phyloP scores from a whole-genome alignment of 805 yeast genomes.

The Sugiyamaella valdiviana region DNA sequence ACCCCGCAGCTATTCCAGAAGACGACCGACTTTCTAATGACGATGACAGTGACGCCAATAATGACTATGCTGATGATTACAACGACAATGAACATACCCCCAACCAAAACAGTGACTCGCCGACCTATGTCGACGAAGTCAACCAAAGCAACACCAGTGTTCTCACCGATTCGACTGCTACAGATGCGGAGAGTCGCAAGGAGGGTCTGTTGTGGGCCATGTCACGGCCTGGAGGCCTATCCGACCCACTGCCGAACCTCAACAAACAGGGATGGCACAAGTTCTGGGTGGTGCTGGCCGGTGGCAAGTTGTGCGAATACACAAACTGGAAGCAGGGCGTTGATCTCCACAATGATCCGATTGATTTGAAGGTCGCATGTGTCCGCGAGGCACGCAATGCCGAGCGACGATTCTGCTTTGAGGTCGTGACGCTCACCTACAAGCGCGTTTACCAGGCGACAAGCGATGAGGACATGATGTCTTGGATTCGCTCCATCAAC shows the following conservation, averaged over 20 bases:
- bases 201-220: slow-evolving; percentile 42
- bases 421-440: slow-evolving; percentile 64
- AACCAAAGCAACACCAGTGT: background rate
- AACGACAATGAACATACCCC: background rate
- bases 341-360: slow-evolving; percentile 55
- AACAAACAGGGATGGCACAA: slow-evolving; percentile 64
- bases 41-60: slow-evolving; percentile 1
- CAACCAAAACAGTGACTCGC: background rate
- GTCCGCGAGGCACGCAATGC: slow-evolving; percentile 41
- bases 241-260: slow-evolving; percentile 29
- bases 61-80: slow-evolving; percentile 16
- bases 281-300: slow-evolving; percentile 71
- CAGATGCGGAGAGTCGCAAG: slow-evolving; percentile 22
- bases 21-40: background rate
- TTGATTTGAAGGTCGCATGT: slow-evolving; percentile 63
- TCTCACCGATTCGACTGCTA: background rate
- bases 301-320: slow-evolving; percentile 64
- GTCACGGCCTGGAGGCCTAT: slow-evolving; percentile 33
- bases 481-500: slow-evolving; percentile 62
- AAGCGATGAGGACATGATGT: slow-evolving; percentile 55
- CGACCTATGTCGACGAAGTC: slow-evolving; percentile 4
- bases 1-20: background rate
- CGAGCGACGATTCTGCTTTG: slow-evolving; percentile 56
- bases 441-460: slow-evolving; percentile 73
- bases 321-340: slow-evolving; percentile 74